Evolutionary conservation across 1,139 yeast genomes (phyloP).

Genomic region (Kodamaea arcana): DNA sequence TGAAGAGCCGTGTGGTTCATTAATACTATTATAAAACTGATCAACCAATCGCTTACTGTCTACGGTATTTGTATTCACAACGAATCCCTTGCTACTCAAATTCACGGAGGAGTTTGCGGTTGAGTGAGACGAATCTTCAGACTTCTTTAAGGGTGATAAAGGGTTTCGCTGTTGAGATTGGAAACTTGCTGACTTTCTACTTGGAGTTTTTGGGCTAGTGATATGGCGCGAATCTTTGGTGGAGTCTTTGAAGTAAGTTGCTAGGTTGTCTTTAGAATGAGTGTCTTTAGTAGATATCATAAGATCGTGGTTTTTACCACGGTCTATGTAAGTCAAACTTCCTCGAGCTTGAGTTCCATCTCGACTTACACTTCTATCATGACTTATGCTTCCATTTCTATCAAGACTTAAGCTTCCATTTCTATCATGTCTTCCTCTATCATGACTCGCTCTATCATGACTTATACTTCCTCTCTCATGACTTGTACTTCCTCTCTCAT

Average conservation of each 20-base stretch:
- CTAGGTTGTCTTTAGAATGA: not conserved
- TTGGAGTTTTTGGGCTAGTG: conserved; percentile 10
- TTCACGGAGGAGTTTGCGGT: not conserved
- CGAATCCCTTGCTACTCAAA: not conserved
- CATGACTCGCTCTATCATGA: not conserved
- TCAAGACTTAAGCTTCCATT: too few relatives aligned
- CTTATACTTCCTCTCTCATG: not conserved
- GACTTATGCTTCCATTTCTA: too few relatives aligned
- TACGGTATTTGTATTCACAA: conserved; percentile 7
- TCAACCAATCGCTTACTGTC: conserved; percentile 37
- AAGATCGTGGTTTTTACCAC: too few relatives aligned
- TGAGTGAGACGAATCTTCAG: conserved; percentile 1
- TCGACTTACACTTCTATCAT: too few relatives aligned
- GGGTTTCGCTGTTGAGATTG: conserved; percentile 12
- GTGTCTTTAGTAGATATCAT: too few relatives aligned
- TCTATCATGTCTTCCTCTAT: too few relatives aligned
- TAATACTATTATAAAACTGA: conserved; percentile 32
- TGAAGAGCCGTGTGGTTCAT: conserved; percentile 10
- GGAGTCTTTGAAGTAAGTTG: too few relatives aligned
- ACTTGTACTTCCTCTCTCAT: too few relatives aligned
- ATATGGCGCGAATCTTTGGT: too few relatives aligned
- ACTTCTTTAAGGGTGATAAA: conserved; percentile 5
- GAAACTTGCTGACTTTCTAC: conserved; percentile 6
- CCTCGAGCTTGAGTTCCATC: too few relatives aligned
- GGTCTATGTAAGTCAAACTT: too few relatives aligned